Evolutionary conservation across 2,329 filamentous ascomycete genomes (phyloP), one percentile per base, ranked within the genome.

Genomic region (Thelonectria rubi): DNA sequence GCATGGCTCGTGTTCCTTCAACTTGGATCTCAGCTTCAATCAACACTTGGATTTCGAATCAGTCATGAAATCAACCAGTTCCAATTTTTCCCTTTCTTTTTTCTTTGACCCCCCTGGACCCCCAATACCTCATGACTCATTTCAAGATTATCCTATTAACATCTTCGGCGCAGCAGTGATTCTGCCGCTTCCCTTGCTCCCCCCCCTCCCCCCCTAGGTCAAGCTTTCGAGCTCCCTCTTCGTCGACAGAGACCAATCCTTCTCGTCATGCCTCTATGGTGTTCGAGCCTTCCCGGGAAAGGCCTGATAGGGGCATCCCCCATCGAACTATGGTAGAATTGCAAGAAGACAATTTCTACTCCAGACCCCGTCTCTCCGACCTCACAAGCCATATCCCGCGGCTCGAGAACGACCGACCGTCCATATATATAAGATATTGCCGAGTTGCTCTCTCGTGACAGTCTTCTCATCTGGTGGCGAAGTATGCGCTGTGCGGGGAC

Each of bases 401-500:
- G 20, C 30, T 39, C 42, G 6, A 47, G 37, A 30, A 26, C 6
- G 17, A 24, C 15, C 20, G 46, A 20, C 21, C 32, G 32, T 43
- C 50, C n/a, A 20, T n/a, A n/a, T n/a, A n/a, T n/a, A n/a, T 24
- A 34, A 54, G 34, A 48, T 45, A 37, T 47, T 45, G 11, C 47
- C 20, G 8, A 52, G 39, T n/a, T 34, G 54, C 39, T 47, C 15
- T 50, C 40, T 37, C 50, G 17, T 54, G n/a, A 15, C 30, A 40
- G 34, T 17, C 24, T 61, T 30, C 14, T 64, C 52, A 64, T 55
- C 62, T 62, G 5, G 45, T 50, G n/a, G 20, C 49, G 47, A 62
- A 68, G 53, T 69, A 71, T 11, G 64, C 32, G 18, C 59, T 42
- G 20, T 57, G 53, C 2, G 60, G 43, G 12, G 51, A 43, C 21